Conservation (phyloP, 805 yeast genomes). For the Candida mattraensis region DNA sequence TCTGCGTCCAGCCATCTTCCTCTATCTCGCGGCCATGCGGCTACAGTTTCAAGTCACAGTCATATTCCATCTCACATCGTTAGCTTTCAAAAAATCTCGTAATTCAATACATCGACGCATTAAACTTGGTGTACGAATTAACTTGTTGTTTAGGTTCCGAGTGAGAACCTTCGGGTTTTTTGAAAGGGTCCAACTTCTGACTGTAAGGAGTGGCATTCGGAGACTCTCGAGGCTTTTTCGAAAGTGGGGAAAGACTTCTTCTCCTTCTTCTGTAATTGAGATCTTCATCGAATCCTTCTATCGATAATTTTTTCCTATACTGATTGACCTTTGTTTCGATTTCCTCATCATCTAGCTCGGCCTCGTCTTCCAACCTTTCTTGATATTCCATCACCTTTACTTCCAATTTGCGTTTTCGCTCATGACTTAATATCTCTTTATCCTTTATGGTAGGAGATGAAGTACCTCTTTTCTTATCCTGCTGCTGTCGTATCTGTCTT, state of each 20-base stretch:
- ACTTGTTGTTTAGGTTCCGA: not conserved
- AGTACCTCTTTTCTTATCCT: no score
- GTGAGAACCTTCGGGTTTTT: not conserved
- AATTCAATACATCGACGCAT: not conserved
- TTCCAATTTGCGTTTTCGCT: constrained; percentile 40
- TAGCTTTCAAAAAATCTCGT: not conserved
- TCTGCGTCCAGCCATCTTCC: no score
- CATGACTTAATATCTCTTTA: constrained; percentile 36
- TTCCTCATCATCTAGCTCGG: constrained; percentile 36
- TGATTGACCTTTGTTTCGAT: constrained; percentile 34
- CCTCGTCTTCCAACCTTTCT: constrained; percentile 51
- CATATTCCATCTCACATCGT: no score
- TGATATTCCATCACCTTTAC: constrained; percentile 50
- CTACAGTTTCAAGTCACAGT: no score
- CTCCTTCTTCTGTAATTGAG: constrained; percentile 1
- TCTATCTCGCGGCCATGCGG: no score
- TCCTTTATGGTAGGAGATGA: no score
- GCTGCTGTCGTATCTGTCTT: constrained; percentile 31
- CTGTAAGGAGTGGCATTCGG: constrained; percentile 11
- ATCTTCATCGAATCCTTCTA: not conserved
- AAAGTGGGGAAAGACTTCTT: constrained; percentile 8
- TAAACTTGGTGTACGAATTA: not conserved
- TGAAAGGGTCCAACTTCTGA: constrained; percentile 22
- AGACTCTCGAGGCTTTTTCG: not conserved
- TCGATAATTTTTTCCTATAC: constrained; percentile 20